Percentiles rank a stretch among this genome's conserved stretches.
These are phyloP conservation scores for Vaccinium corymbosum DNA, from an alignment of 148 eudicot species.

Conservation along the genomic window DNA sequence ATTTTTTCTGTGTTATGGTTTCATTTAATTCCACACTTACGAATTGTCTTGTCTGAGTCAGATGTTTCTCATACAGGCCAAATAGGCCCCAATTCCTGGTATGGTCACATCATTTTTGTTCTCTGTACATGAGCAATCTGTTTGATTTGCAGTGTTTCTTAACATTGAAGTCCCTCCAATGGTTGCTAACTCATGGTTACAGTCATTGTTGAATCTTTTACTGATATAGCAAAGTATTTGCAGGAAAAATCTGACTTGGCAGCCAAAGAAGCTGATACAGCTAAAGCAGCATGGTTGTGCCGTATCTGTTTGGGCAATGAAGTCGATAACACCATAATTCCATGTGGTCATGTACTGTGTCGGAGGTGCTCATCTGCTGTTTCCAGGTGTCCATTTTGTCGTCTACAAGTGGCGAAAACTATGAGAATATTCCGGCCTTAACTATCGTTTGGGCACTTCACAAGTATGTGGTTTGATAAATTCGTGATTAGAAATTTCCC, in stretches of 20 bases:
- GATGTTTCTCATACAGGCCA: constrained; percentile 1
- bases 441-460: constrained; percentile 15
- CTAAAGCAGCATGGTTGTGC: constrained; percentile 94
- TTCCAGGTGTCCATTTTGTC: constrained; percentile 94
- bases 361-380: constrained; percentile 94
- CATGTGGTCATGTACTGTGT: constrained; percentile 96
- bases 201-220: neutral
- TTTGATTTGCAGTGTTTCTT: neutral
- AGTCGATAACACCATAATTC: constrained; percentile 72
- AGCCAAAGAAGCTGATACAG: constrained; percentile 83
- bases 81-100: constrained; percentile 1
- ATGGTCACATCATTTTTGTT: neutral
- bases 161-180: neutral
- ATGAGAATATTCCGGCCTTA: constrained; percentile 86
- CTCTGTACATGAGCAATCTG: neutral
- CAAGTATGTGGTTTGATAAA: neutral
- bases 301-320: constrained; percentile 81
- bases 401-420: constrained; percentile 76
- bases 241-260: constrained; percentile 89
- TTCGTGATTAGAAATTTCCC: neutral
- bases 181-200: neutral
- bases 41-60: neutral
- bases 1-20: neutral
- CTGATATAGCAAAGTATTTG: constrained; percentile 15
- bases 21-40: neutral